These are phyloP conservation scores for Oidiodendron maius DNA, from an alignment of 495 filamentous ascomycete genomes.

Conservation along the genomic window DNA sequence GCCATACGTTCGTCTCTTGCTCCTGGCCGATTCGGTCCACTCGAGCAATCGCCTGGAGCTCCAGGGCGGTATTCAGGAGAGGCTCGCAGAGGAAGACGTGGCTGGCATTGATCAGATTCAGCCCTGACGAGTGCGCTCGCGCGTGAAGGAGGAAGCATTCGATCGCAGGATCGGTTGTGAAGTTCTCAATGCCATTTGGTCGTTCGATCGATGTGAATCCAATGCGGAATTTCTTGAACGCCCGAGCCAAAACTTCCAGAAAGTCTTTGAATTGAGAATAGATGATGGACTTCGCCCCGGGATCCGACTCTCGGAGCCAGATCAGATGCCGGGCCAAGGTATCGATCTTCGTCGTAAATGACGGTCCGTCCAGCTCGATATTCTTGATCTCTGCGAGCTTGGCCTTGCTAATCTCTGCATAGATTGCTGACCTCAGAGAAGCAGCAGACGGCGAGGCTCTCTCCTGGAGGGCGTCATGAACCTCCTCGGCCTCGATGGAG, in stretches of 20 bases:
- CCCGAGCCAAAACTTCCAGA: constrained; percentile 62
- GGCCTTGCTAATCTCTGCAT: constrained; percentile 64
- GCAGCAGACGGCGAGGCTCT: constrained; percentile 10
- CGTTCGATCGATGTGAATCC: constrained; percentile 60
- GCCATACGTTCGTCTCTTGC: constrained; percentile 85
- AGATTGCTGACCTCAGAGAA: constrained; percentile 46
- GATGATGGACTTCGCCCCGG: constrained; percentile 80
- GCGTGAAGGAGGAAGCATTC: constrained; percentile 89
- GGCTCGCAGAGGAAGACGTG: constrained; percentile 96
- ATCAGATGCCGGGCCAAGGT: constrained; percentile 73
- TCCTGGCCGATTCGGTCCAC: constrained; percentile 92
- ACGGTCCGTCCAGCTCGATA: constrained; percentile 64
- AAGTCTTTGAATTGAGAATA: constrained; percentile 88
- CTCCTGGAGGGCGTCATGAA: neutral
- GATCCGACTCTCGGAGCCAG: constrained; percentile 79
- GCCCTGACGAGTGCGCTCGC: constrained; percentile 75
- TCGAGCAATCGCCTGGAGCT: constrained; percentile 88
- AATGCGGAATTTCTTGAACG: constrained; percentile 64
- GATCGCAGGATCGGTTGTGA: constrained; percentile 65
- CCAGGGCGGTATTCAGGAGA: constrained; percentile 84
- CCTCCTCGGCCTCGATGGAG: constrained; percentile 59
- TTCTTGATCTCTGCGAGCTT: constrained; percentile 75
- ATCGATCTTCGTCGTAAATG: constrained; percentile 86
- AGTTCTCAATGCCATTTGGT: constrained; percentile 57
- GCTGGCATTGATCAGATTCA: constrained; percentile 87